Evolutionary conservation across 805 yeast species (phyloP), one percentile per base, ranked within the genome.

Genomic region (Middelhovenomyces tepae): DNA sequence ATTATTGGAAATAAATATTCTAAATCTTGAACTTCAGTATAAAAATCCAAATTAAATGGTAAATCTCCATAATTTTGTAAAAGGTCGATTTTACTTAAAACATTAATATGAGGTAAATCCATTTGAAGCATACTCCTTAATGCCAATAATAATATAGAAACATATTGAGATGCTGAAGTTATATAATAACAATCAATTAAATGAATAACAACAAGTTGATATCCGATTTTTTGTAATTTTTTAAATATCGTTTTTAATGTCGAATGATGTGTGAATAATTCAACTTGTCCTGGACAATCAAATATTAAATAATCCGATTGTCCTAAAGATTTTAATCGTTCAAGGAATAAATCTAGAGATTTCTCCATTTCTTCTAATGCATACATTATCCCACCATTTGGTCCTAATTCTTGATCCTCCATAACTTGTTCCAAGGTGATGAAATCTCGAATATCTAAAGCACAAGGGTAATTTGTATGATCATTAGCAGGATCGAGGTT

Each of bases 231-330:
- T 38, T 74, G 77, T 28, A 91, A 59, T 29, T 54, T 65, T 40
- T 70, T 69, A 56, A 87, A 83, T 4, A 91, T 78, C 33, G 64
- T 64, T 26, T 66, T 68, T 27, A 93, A 60, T 0, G 95, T 76
- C 1, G 77, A 70, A 48, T 84, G 94, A 50, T 83, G 93, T 2
- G 99, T 91, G 59, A 83, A 91, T 10, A 91, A 67, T 54, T 91
- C 99, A 1, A 86, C 91, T 54, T 91, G 98, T 1, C 98, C 98
- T 1, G 96, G 95, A 50, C 94, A 83, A 55, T 85, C 95, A 58
- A 85, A 82, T 3, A 85, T 62, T 8, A 85, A 54, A 38, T 85
- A 85, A 24, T 74, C 77, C 25, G 70, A 65, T 22, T 62, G 53
- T 4, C 80, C 71, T 8, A 86, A 60, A 20, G 65, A 61, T 37